Conservation (phyloP, 306 rosid species). For the Styphnolobium japonicum region DNA sequence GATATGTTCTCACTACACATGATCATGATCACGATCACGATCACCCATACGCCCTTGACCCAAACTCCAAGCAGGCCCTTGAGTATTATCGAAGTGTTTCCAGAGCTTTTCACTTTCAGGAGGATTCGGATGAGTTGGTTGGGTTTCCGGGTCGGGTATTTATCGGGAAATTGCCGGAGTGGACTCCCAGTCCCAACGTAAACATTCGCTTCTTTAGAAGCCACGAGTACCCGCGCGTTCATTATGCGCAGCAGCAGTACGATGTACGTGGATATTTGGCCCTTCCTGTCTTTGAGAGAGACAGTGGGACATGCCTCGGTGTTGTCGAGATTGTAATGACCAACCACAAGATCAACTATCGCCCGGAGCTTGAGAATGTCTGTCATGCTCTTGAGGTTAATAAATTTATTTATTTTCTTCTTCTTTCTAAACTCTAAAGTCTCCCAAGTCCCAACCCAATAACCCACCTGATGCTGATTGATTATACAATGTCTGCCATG, state of each 20-base stretch:
- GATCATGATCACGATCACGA: no score
- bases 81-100: conserved; percentile 20
- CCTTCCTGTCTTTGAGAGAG: conserved; percentile 52
- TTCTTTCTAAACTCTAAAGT: no score
- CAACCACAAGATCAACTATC: conserved; percentile 31
- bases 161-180: no score
- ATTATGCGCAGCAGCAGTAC: conserved; percentile 2
- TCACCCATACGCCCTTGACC: conserved; percentile 19
- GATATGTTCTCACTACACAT: no score
- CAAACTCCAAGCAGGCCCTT: no score
- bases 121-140: not conserved
- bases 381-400: conserved; percentile 54
- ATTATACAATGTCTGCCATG: no score
- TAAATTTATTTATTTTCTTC: no score
- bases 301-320: conserved; percentile 48
- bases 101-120: conserved; percentile 11
- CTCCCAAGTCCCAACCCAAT: no score
- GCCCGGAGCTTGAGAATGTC: conserved; percentile 38
- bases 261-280: conserved; percentile 45
- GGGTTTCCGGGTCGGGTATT: no score
- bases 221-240: conserved; percentile 39
- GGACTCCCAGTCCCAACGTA: not conserved
- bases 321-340: conserved; percentile 43
- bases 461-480: no score
- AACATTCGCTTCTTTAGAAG: conserved; percentile 39